Evolutionary conservation across 306 rosid species (phyloP), one percentile per base, ranked within the genome.

Genomic region (Phaseolus lunatus): DNA sequence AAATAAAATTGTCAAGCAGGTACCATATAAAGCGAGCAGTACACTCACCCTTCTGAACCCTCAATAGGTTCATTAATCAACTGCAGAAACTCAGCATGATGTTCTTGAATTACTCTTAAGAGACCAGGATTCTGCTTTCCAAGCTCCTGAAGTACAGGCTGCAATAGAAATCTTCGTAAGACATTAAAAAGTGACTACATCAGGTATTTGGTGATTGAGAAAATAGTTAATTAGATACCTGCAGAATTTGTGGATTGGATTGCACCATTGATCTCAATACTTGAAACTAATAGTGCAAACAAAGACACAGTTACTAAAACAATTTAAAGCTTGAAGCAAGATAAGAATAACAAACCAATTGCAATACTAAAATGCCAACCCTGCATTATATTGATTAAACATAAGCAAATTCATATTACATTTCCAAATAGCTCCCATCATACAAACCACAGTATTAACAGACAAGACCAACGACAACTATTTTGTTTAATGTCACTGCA

Each of bases 131-230:
- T 95, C 81, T 95, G 99, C 89, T 92, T 90, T 68, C 99, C 99
- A 12, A 95, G 99, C 86, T 95, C 99, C 73, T 89, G 99, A 83
- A 95, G 97, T 87, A 95, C 96, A 71, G 99, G 97, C 99, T 95
- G 97, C 83, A 84, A 86, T 64, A 78, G 58, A 82, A 78, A 70
- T 15, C 27, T 58, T 57, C 81, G 62, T 8, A 29, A 84, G 76
- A 31, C 67, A 71, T 63, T 23, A 19, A 67, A 54, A 67, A 70
- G 66, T 64, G 77, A 49, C 31, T 11, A 73, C 48, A 22, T 33
- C 48, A 22, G 63, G 41, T 59, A 61, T 50, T 33, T 9, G 67
- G 43, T 12, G 58, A 72, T 39, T 41, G 20, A 69, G 78, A 67
- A 76, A 47, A 74, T 61, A 66, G 75, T 76, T 44, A 13, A 14